Base-by-base conservation (phyloP, 345 rosid genomes). In the Sisymbrium altissimum region DNA sequence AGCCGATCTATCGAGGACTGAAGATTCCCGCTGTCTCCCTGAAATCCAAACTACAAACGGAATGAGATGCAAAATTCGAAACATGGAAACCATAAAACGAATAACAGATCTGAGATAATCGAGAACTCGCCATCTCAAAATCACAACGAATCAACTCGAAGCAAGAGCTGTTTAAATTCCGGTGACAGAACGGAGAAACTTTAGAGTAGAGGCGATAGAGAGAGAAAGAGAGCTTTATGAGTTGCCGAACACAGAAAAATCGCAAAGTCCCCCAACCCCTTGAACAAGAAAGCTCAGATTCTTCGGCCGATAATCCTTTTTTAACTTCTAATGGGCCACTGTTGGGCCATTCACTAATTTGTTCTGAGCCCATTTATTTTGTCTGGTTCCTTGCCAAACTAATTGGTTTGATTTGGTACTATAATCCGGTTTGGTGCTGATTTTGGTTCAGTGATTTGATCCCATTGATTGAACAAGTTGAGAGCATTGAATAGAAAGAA, bases 1-100 rank as follows among this genome's bases (percentile, higher is more conserved):
- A 92, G 84, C 78, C 87, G 89, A 78, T 92, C 99, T 66, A 95
- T 71, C 66, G 82, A 80, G 60, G 89, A 79, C 80, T 84, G 89
- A 64, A 92, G 79, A 39, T 85, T 90, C 49, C 81, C 81, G 32
- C 44, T 65, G 46, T 81, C 86, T 48, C 86, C 97, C 94, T 90
- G 83, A 38, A 81, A 72, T 59, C 41, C 74, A 79, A 18, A 74
- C n/a, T n/a, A n/a, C n/a, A 5, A 18, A 70, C 52, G 30, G 12
- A 78, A 78, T 78, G 35, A 78, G 73, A 71, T 58, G 61, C 62
- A 41, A 71, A 71, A 32, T 40, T 41, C 57, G 63, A 57, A 64
- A 64, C 48, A 33, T 27, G n/a, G n/a, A n/a, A n/a, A n/a, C 3
- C 5, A 12, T 17, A 64, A 48, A 61, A 9, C 5, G 9, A 48